Base-by-base conservation (phyloP, 208 protist species). In the Leishmania martiniquensis region DNA sequence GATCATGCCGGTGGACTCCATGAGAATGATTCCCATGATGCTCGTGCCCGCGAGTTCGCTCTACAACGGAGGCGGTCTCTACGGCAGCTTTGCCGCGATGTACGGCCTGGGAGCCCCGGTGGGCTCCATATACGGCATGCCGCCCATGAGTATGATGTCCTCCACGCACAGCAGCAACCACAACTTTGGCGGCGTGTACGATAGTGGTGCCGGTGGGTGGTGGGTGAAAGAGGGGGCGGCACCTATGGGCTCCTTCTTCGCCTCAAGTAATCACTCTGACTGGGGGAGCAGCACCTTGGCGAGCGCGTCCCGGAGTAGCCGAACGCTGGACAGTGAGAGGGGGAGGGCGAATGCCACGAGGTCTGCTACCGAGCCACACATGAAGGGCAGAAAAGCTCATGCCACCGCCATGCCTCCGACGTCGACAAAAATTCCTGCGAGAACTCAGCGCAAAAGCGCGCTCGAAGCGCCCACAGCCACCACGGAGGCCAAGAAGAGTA, bases 21-120 rank as follows among this genome's bases (percentile, higher is more conserved):
- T 17, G 62, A 3, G 32, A 22, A 44, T 42, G 62, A 32, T 32
- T 17, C 62, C 62, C 29, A 39, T 32, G 62, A 44, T 67, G 62
- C 34, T 47, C 32, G 12, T 67, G 32, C 32, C 62, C 12, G 37
- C 44, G 3, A 67, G 22, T 12, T 67, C 62, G 10, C 62, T 67
- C 20, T 47, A 44, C 62, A 9, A 34, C 37, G 10, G 12, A 25
- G 20, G 34, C 20, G 6, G n/a, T 22, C 34, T 67, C 29, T 44
- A 44, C 62, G 62, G 62, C 62, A 44, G 62, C 62, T 47, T 67
- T 37, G n/a, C n/a, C n/a, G n/a, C n/a, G n/a, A n/a, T n/a, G n/a
- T n/a, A n/a, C n/a, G n/a, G n/a, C n/a, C n/a, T n/a, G n/a, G n/a
- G n/a, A n/a, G n/a, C n/a, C n/a, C n/a, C n/a, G n/a, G n/a, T n/a